Evolutionary conservation across 2,329 filamentous ascomycete species (phyloP).

Genomic region (Penicillium sp.): DNA sequence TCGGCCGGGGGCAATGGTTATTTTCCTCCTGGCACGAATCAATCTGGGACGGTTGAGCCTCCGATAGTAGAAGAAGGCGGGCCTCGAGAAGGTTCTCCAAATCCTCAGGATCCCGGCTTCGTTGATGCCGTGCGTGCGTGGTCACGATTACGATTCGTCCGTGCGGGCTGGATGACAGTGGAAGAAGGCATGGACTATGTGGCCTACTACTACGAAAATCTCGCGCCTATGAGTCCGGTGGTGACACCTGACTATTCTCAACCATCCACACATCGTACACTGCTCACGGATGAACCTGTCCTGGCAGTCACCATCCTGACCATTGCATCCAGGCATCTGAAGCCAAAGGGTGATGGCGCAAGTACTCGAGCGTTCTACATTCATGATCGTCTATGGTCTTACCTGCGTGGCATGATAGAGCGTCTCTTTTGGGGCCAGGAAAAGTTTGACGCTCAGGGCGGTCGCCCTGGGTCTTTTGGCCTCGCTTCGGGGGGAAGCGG

Average conservation of each 20-base stretch:
- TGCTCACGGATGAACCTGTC: conserved; percentile 88
- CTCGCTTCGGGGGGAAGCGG: conserved; percentile 53
- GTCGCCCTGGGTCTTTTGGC: conserved; percentile 63
- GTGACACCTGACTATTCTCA: conserved; percentile 84
- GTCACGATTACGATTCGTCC: conserved; percentile 88
- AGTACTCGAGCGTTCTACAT: conserved; percentile 82
- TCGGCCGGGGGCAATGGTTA: conserved; percentile 44
- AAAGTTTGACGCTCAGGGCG: conserved; percentile 75
- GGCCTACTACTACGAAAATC: conserved; percentile 87
- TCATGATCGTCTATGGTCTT: conserved; percentile 91
- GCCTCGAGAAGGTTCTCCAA: conserved; percentile 23
- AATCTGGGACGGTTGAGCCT: conserved; percentile 21
- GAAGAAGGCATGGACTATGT: conserved; percentile 91
- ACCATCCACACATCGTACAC: conserved; percentile 68
- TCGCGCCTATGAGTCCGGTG: conserved; percentile 89
- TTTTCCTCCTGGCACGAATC: conserved; percentile 36
- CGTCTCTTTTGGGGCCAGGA: conserved; percentile 93
- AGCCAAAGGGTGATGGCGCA: conserved; percentile 71
- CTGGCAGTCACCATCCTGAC: conserved; percentile 86
- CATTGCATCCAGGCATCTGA: conserved; percentile 80
- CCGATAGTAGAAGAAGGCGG: conserved; percentile 24
- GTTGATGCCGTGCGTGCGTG: conserved; percentile 75
- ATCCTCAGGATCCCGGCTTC: conserved; percentile 33
- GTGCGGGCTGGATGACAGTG: conserved; percentile 92
- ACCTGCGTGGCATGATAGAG: conserved; percentile 91